Evolutionary conservation across 2,329 filamentous ascomycete genomes (phyloP).

Genomic region (Whalleya microplaca): DNA sequence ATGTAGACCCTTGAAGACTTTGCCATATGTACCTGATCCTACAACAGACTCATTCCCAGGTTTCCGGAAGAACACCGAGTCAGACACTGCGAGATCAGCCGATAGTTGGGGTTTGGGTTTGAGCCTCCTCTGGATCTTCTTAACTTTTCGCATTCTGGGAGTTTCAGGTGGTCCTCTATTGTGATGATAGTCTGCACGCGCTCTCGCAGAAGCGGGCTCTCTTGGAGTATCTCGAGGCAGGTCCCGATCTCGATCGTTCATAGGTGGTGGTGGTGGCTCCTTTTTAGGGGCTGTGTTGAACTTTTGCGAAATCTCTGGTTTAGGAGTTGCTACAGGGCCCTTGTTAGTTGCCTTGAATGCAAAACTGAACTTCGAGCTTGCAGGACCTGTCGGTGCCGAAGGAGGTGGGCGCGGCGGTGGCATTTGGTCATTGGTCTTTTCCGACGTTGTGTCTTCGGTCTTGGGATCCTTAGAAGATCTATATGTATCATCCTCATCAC

Average conservation of each 20-base stretch:
- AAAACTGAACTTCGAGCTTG: conserved; percentile 82
- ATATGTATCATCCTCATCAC: conserved; percentile 64
- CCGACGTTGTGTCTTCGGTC: conserved; percentile 63
- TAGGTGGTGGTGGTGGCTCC: conserved; percentile 43
- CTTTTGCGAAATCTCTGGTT: conserved; percentile 69
- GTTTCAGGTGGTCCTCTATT: conserved; percentile 39
- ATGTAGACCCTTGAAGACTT: conserved; percentile 92
- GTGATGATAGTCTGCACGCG: conserved; percentile 34
- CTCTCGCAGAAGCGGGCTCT: conserved; percentile 38
- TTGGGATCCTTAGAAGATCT: conserved; percentile 67
- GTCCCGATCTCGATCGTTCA: conserved; percentile 40
- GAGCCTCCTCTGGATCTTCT: conserved; percentile 68
- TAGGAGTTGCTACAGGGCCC: conserved; percentile 58
- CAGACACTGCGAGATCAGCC: conserved; percentile 73
- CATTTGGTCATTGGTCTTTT: conserved; percentile 55
- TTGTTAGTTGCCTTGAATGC: conserved; percentile 80
- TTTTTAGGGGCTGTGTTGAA: conserved; percentile 65
- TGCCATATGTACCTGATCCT: conserved; percentile 93
- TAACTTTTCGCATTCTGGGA: conserved; percentile 64
- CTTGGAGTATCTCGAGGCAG: conserved; percentile 37
- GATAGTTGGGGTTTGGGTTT: conserved; percentile 74
- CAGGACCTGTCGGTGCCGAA: conserved; percentile 57
- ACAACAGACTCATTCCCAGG: conserved; percentile 97
- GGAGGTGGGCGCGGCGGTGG: conserved; percentile 54
- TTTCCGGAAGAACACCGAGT: conserved; percentile 93